phyloP scores from a whole-genome alignment of 768 basidiomycete genomes.

The Amanita inopinata region DNA sequence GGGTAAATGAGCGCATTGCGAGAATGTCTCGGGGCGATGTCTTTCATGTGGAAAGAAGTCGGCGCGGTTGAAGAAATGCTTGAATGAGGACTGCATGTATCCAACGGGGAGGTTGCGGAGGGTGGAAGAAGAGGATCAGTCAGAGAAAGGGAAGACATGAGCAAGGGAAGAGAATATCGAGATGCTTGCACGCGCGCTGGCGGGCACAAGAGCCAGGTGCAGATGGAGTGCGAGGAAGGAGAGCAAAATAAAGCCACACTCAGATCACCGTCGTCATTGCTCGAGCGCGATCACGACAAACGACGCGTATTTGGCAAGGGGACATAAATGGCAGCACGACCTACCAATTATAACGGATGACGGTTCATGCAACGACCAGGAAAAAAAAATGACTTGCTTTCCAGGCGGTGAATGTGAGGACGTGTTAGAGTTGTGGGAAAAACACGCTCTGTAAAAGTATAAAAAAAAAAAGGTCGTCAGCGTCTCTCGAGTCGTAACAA shows the following conservation, averaged over 20 bases:
- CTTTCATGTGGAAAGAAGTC: slow-evolving; percentile 62
- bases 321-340: slow-evolving; percentile 14
- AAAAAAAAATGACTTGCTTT: too few relatives aligned
- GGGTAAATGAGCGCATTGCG: slow-evolving; percentile 63
- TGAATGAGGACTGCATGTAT: slow-evolving; percentile 30
- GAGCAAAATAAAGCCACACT: background rate
- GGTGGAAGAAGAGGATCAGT: slow-evolving; percentile 19
- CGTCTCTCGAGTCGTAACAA: slow-evolving; percentile 33
- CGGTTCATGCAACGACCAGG: slow-evolving; percentile 30
- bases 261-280: slow-evolving; percentile 13
- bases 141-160: slow-evolving; percentile 17
- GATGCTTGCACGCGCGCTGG: slow-evolving; percentile 12
- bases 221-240: slow-evolving; percentile 6
- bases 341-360: slow-evolving; percentile 26
- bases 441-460: slow-evolving; percentile 9
- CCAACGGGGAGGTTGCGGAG: slow-evolving; percentile 16
- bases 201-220: slow-evolving; percentile 12
- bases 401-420: background rate
- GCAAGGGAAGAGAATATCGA: slow-evolving; percentile 16
- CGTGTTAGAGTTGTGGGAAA: background rate
- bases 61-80: slow-evolving; percentile 33
- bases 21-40: slow-evolving; percentile 54
- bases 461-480: slow-evolving; percentile 30
- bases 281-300: background rate
- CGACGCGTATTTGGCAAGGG: slow-evolving; percentile 9